These are phyloP conservation scores for Cronartium quercuum DNA, from an alignment of 1,284 basidiomycete genomes.

Conservation along the genomic window DNA sequence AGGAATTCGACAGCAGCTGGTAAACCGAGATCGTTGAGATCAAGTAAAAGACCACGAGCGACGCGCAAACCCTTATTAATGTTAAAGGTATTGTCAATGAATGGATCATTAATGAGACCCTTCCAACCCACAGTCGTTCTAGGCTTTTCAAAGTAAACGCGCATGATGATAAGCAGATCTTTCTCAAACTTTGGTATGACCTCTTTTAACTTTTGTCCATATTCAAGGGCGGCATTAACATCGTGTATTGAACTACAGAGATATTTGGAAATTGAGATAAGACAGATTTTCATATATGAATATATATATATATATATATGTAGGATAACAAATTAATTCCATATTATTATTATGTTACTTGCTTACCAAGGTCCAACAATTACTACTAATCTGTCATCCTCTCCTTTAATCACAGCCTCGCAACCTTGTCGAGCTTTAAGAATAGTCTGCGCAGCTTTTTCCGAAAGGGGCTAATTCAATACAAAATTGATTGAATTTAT, in stretches of 20 bases:
- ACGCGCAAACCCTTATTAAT: conserved; percentile 95
- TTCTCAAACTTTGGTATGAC: conserved; percentile 71
- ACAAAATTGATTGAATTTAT: background rate
- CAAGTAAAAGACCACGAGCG: conserved; percentile 78
- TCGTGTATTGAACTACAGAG: conserved; percentile 46
- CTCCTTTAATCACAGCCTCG: conserved; percentile 71
- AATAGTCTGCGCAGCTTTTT: conserved; percentile 70
- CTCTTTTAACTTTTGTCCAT: conserved; percentile 43
- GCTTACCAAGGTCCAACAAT: conserved; percentile 83
- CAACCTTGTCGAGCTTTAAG: conserved; percentile 71
- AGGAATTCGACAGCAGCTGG: conserved; percentile 51
- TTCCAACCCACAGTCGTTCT: conserved; percentile 98
- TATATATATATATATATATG: background rate
- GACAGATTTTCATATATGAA: background rate
- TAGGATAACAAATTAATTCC: background rate
- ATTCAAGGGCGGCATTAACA: conserved; percentile 47
- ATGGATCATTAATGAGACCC: conserved; percentile 91
- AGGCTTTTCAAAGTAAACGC: conserved; percentile 60
- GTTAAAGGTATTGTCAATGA: conserved; percentile 71
- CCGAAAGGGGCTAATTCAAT: conserved; percentile 40
- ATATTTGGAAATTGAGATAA: background rate
- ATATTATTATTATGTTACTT: conserved; percentile 59
- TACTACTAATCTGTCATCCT: conserved; percentile 81
- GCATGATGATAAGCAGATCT: conserved; percentile 89
- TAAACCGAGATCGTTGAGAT: conserved; percentile 66